These are phyloP conservation scores for Bauhinia variegata DNA, from an alignment of 306 rosid genomes.

Conservation along the genomic window DNA sequence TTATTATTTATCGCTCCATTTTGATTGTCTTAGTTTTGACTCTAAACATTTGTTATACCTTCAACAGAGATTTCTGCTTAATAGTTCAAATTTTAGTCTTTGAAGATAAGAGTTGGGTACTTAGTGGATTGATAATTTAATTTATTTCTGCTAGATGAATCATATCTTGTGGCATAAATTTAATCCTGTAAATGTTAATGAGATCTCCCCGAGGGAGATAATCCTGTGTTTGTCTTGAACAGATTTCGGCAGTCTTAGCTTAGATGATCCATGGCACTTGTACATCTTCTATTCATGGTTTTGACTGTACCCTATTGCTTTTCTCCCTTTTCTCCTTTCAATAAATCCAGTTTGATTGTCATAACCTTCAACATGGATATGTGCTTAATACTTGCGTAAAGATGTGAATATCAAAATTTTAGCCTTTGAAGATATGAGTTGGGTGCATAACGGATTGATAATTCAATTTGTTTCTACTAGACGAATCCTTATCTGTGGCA, in stretches of 20 bases:
- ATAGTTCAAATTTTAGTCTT: slow-evolving; percentile 1
- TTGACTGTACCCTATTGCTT: too few relatives aligned
- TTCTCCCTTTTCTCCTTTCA: too few relatives aligned
- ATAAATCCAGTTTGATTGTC: background rate
- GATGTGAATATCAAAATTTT: too few relatives aligned
- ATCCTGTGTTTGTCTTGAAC: background rate
- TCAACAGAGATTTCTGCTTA: slow-evolving; percentile 1
- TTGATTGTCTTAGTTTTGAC: background rate
- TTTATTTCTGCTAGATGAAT: background rate
- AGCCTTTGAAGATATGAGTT: slow-evolving; percentile 3
- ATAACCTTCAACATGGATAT: background rate
- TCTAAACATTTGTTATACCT: background rate
- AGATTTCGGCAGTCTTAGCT: background rate
- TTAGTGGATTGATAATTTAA: slow-evolving; percentile 19
- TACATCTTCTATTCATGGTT: background rate
- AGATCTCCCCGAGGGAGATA: background rate
- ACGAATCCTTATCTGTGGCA: background rate
- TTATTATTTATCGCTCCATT: slow-evolving; percentile 2
- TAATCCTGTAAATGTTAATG: too few relatives aligned
- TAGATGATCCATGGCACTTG: background rate
- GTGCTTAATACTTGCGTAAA: slow-evolving; percentile 4
- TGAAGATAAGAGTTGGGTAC: background rate
- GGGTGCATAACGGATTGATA: background rate
- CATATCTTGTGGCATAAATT: background rate
- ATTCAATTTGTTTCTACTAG: slow-evolving; percentile 6